Base-by-base conservation (phyloP, 345 rosid species). In the Citrus maxima region DNA sequence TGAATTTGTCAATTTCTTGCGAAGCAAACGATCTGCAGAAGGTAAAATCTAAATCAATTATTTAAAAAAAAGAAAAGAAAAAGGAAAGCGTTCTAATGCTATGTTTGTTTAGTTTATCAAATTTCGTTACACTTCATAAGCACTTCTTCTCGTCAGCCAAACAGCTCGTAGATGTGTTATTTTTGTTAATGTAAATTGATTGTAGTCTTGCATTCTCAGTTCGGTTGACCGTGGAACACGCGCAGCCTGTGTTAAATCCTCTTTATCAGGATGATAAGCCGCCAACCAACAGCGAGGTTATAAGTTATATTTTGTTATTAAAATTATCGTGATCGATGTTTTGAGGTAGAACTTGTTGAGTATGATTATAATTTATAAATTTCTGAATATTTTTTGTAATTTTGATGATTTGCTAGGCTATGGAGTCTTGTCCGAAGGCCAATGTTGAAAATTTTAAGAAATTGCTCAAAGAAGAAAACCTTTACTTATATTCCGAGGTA, bases 401-500 rank as follows among this genome's bases (percentile, higher is more conserved):
- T 21, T 73, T 42, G 30, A 18, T 58, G 49, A 46, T 73, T 66
- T 65, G 67, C 73, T 71, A 96, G 99, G 94, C 73, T 70, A 87
- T 93, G 91, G 90, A 82, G 51, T 87, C 98, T 42, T 90, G 97
- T 84, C 98, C 98, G 4, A 91, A 83, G 75, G 90, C 61, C 64
- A 60, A 86, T 55, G 82, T 85, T 21, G 64, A 61, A 54, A 85
- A 92, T 79, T 80, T 89, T 28, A 88, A 90, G 68, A 89, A 91
- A 34, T 78, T 84, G 21, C 84, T 92, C 18, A 82, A 81, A 81
- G 99, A 94, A 81, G 95, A 96, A 84, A 91, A 89, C 58, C 84
- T 93, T 71, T 87, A 90, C 81, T 38, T 96, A 73, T 84, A 77
- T 40, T 91, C 95, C 54, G 99, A 96, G 97, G 98, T 90, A 75